phyloP scores from a whole-genome alignment of 805 yeast species.

The Metschnikowia drakensbergensis region DNA sequence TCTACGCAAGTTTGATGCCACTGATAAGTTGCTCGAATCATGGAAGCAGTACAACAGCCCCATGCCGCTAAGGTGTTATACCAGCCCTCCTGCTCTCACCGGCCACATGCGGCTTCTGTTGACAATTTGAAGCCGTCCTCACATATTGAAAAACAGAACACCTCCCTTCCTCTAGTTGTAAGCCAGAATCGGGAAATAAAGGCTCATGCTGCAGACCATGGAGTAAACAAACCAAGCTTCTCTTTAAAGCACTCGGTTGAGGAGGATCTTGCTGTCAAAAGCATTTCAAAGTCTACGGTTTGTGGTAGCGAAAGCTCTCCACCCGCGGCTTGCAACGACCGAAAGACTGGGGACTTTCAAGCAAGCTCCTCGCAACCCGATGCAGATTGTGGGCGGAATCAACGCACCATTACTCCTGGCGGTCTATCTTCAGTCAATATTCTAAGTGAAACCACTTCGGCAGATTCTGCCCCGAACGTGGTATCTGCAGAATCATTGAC shows the following conservation, averaged over 20 bases:
- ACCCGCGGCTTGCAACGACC: not conserved
- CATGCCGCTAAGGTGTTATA: not conserved
- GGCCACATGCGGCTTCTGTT: not conserved
- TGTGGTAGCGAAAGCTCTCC: not conserved
- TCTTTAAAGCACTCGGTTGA: not conserved
- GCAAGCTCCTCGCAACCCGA: not conserved
- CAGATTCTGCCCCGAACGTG: not conserved
- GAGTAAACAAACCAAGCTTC: not conserved
- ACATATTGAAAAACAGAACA: not conserved
- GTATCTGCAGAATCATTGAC: not conserved
- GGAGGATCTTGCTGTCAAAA: not conserved
- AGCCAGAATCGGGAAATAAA: not conserved
- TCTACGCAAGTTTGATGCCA: not conserved
- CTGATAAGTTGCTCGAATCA: not conserved
- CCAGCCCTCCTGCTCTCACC: not conserved
- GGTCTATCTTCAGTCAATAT: not conserved
- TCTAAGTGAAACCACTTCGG: not conserved
- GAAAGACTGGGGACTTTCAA: not conserved
- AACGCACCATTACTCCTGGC: not conserved
- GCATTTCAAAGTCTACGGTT: not conserved
- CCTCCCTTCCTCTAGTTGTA: slow-evolving; percentile 2
- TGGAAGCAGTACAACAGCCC: not conserved
- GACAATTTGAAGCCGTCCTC: not conserved
- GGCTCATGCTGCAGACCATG: not conserved
- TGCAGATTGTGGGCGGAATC: not conserved